These are phyloP conservation scores for Dothideomycetes sp. DNA, from an alignment of 2,329 filamentous ascomycete genomes.

Conservation along the genomic window DNA sequence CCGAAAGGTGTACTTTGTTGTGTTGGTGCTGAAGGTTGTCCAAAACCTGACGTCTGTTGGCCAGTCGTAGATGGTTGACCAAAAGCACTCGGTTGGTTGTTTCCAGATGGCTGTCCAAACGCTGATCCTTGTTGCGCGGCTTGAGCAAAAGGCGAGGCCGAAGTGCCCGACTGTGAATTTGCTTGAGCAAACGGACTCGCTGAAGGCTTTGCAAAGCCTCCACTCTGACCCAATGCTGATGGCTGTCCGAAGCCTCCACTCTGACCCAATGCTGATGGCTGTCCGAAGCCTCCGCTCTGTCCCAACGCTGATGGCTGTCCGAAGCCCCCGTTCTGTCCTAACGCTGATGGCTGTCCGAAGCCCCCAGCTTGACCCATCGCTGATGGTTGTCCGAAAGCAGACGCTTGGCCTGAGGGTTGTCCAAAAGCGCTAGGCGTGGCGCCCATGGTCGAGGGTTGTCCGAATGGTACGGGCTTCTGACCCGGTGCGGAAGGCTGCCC, in stretches of 20 bases:
- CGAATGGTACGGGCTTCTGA: conserved; percentile 20
- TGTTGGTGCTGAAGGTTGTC: conserved; percentile 20
- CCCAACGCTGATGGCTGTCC: background rate
- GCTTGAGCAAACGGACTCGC: conserved; percentile 12
- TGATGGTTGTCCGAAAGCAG: conserved; percentile 13
- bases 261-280: background rate
- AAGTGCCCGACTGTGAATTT: conserved; percentile 13
- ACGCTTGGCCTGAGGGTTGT: too few species aligned
- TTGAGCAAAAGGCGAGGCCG: conserved; percentile 5
- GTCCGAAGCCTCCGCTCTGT: background rate
- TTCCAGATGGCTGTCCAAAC: background rate
- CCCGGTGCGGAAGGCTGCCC: conserved; percentile 4
- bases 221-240: too few species aligned
- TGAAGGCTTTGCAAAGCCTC: too few species aligned
- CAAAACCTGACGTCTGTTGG: conserved; percentile 19
- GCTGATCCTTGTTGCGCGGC: background rate
- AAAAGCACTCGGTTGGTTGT: conserved; percentile 1
- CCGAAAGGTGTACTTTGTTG: background rate
- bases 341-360: background rate
- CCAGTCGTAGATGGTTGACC: conserved; percentile 3
- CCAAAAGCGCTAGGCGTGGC: background rate
- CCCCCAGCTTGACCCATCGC: background rate
- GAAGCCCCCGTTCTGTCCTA: background rate
- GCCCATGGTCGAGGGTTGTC: conserved; percentile 19
- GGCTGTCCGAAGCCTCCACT: conserved; percentile 1